phyloP scores from a whole-genome alignment of 306 rosid species.

The Cucumis cinereus region DNA sequence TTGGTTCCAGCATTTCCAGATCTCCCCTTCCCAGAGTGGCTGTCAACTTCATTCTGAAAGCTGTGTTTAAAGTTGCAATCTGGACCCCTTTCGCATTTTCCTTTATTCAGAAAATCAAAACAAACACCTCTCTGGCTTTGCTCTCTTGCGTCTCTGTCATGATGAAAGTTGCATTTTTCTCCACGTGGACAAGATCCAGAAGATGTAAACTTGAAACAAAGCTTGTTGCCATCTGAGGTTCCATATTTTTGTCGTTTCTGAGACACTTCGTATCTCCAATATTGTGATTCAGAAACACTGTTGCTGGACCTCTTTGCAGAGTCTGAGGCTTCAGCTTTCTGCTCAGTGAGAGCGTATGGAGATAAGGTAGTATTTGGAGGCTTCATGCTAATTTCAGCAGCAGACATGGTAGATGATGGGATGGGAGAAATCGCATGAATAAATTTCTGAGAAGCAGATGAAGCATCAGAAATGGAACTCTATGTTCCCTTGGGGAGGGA shows the following conservation, averaged over 20 bases:
- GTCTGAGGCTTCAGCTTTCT: conserved; percentile 25
- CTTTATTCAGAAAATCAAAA: conserved; percentile 79
- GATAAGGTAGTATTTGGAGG: conserved; percentile 57
- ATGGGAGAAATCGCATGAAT: conserved; percentile 91
- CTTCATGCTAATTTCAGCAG: conserved; percentile 58
- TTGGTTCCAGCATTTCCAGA: conserved; percentile 40
- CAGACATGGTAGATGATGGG: conserved; percentile 81
- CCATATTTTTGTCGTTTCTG: conserved; percentile 69
- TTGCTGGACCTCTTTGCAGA: conserved; percentile 49
- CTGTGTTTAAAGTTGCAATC: conserved; percentile 78
- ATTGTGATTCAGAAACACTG: conserved; percentile 52
- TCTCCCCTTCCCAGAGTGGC: conserved; percentile 29
- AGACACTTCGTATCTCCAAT: conserved; percentile 93
- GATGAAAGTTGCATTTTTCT: conserved; percentile 69
- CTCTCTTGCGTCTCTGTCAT: conserved; percentile 67
- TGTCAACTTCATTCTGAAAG: conserved; percentile 58
- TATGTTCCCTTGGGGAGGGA: not conserved
- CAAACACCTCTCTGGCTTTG: conserved; percentile 80
- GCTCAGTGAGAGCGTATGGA: conserved; percentile 45
- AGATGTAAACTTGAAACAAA: conserved; percentile 79
- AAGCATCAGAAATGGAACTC: conserved; percentile 12
- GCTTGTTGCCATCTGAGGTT: conserved; percentile 41
- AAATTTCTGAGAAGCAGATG: conserved; percentile 63
- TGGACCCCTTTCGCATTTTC: conserved; percentile 84
- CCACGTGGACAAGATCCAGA: conserved; percentile 87